These are phyloP conservation scores for Paramyrothecium sp. DNA, from an alignment of 2,329 filamentous ascomycete genomes.

Conservation along the genomic window DNA sequence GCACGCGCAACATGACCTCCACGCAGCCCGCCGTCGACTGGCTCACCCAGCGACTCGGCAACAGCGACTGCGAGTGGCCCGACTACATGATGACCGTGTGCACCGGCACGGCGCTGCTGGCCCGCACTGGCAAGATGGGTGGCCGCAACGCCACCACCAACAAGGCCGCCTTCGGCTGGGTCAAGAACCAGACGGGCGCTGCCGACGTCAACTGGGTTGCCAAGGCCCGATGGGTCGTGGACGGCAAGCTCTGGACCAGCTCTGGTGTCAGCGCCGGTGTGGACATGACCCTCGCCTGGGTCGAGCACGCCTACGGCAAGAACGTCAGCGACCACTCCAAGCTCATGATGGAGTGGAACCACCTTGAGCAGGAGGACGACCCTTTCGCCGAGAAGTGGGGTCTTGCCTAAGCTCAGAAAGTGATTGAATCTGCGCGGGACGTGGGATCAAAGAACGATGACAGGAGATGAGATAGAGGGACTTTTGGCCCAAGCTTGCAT, in stretches of 20 bases:
- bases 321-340: constrained; percentile 19
- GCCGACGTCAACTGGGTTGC: constrained; percentile 46
- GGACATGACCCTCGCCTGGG: constrained; percentile 58
- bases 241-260: constrained; percentile 58
- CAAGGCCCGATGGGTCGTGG: constrained; percentile 55
- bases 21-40: constrained; percentile 39
- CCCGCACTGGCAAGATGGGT: not conserved
- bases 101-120: constrained; percentile 1
- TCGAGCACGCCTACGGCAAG: constrained; percentile 51
- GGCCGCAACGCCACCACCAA: constrained; percentile 1
- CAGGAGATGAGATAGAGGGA: no score
- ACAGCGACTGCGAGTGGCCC: not conserved
- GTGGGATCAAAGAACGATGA: no score
- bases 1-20: constrained; percentile 30
- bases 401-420: not conserved
- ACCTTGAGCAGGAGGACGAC: constrained; percentile 7
- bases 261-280: constrained; percentile 60
- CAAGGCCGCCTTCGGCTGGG: constrained; percentile 2
- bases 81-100: constrained; percentile 1
- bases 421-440: no score
- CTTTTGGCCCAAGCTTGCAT: no score
- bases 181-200: not conserved
- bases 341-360: constrained; percentile 9
- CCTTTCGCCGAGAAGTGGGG: constrained; percentile 7
- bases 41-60: constrained; percentile 17